Conservation (phyloP, 208 protist genomes). For the Trypanosoma melophagium region DNA sequence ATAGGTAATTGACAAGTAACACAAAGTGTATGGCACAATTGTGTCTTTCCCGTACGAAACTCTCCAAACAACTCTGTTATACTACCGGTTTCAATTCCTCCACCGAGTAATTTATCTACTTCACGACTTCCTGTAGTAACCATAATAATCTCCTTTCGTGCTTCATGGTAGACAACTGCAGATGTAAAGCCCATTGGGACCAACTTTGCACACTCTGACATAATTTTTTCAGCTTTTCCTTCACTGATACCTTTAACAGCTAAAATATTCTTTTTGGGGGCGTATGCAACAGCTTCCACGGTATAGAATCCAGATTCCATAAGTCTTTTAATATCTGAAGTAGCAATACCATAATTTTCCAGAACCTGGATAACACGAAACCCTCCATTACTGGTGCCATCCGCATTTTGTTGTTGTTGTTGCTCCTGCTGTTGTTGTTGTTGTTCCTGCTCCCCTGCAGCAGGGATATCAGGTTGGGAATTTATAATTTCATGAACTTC, state of each 20-base stretch:
- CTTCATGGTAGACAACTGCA: constrained; percentile 95
- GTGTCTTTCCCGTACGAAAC: constrained; percentile 99
- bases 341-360: constrained; percentile 93
- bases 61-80: constrained; percentile 99
- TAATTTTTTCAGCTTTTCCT: constrained; percentile 98
- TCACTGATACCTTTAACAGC: constrained; percentile 98
- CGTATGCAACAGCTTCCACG: constrained; percentile 96
- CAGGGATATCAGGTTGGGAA: background rate
- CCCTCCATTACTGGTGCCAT: constrained; percentile 38
- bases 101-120: constrained; percentile 96
- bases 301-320: constrained; percentile 95
- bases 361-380: constrained; percentile 89
- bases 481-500: constrained; percentile 27
- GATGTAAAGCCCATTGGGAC: constrained; percentile 98
- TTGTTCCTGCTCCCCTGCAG: constrained; percentile 21
- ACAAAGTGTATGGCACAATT: constrained; percentile 99
- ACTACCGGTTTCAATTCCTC: constrained; percentile 98
- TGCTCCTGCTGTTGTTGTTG: constrained; percentile 17
- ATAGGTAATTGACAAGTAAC: constrained; percentile 97
- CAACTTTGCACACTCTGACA: constrained; percentile 93
- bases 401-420: constrained; percentile 41
- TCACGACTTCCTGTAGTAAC: constrained; percentile 98
- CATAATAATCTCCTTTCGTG: constrained; percentile 95
- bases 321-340: constrained; percentile 97
- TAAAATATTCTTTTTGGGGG: constrained; percentile 96